These are phyloP conservation scores for Bipolaris zeicola DNA, from an alignment of 2,329 filamentous ascomycete genomes.

Conservation along the genomic window DNA sequence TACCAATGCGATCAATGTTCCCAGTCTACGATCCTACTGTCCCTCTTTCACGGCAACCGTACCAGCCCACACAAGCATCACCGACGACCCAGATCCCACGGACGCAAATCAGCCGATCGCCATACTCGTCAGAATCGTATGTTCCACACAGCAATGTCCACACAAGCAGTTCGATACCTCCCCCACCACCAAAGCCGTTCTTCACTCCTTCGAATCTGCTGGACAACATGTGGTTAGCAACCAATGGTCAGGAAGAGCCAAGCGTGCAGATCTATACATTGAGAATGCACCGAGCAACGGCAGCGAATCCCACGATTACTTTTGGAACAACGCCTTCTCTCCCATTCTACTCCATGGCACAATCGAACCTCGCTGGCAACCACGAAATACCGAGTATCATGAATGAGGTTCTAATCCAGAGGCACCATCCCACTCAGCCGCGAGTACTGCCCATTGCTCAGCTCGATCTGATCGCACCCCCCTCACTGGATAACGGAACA, in stretches of 20 bases:
- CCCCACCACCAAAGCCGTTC: constrained; percentile 39
- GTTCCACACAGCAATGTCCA: constrained; percentile 45
- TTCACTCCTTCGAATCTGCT: constrained; percentile 64
- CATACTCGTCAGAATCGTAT: constrained; percentile 62
- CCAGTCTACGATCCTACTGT: constrained; percentile 73
- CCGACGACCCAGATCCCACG: constrained; percentile 68
- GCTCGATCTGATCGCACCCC: constrained; percentile 46
- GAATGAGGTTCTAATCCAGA: constrained; percentile 47
- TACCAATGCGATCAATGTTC: constrained; percentile 72
- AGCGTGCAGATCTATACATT: constrained; percentile 47
- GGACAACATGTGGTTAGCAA: constrained; percentile 69
- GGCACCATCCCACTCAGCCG: constrained; percentile 48
- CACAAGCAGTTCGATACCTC: constrained; percentile 28
- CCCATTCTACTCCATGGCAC: constrained; percentile 71
- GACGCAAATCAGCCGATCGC: constrained; percentile 68
- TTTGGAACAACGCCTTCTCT: constrained; percentile 71
- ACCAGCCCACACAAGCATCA: constrained; percentile 70
- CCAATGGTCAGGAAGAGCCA: constrained; percentile 66
- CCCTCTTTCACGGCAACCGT: constrained; percentile 69
- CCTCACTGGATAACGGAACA: constrained; percentile 34
- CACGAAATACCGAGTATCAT: constrained; percentile 60
- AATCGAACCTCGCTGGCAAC: constrained; percentile 54
- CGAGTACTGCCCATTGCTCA: constrained; percentile 49
- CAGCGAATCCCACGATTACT: constrained; percentile 55
- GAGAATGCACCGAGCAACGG: constrained; percentile 54